Conservation (phyloP, 805 yeast species). For the Wickerhamiella cacticola region DNA sequence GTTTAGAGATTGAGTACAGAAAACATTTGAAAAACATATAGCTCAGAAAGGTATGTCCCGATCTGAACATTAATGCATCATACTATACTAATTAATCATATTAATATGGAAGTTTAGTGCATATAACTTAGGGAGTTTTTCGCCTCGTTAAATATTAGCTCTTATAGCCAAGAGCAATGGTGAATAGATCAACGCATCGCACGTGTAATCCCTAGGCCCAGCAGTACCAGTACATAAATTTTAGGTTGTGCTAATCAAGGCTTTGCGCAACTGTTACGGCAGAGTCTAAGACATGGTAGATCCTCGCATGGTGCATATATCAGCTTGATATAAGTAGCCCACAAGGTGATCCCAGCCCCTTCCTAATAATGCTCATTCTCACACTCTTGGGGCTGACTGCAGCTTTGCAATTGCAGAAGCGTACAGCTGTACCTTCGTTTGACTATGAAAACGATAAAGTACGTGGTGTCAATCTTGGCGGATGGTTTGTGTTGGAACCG, state of each 20-base stretch:
- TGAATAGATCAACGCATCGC: no score
- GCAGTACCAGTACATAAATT: background rate
- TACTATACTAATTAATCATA: no score
- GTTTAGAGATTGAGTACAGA: background rate
- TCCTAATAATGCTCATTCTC: background rate
- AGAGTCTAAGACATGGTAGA: background rate
- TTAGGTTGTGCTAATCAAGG: background rate
- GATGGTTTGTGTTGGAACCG: slow-evolving; percentile 81
- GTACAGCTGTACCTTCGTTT: slow-evolving; percentile 11
- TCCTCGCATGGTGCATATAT: background rate
- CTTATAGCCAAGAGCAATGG: no score
- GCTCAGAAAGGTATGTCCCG: background rate
- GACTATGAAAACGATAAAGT: slow-evolving; percentile 22
- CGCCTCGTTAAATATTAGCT: no score
- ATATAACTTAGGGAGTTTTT: no score
- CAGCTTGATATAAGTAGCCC: background rate
- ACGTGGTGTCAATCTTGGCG: slow-evolving; percentile 57
- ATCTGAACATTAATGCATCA: no score
- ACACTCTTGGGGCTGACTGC: background rate
- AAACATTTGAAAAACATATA: background rate
- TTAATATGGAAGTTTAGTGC: no score
- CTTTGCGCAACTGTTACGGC: background rate
- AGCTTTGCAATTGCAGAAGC: background rate
- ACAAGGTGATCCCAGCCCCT: no score
- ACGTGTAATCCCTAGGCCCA: no score